A percentile compares a stretch with the other conserved stretches of the same genome.
Conservation (phyloP, 352 stramenopile genomes). For the Phytopythium litorale region DNA sequence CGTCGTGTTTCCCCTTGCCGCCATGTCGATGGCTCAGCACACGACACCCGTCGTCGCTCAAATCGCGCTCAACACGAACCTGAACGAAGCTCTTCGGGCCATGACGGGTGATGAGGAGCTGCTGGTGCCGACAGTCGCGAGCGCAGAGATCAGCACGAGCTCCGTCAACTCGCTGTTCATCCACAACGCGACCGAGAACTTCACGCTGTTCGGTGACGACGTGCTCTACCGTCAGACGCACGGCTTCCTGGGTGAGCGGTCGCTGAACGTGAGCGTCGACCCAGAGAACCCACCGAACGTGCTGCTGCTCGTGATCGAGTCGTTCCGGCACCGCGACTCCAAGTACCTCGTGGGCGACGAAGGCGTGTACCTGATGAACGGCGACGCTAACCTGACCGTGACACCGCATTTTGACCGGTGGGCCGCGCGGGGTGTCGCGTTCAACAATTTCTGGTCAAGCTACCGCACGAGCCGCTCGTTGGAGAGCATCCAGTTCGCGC, state of each 20-base stretch:
- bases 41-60: conserved; percentile 23
- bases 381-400: conserved; percentile 36
- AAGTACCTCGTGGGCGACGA: conserved; percentile 41
- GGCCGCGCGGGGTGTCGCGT: conserved; percentile 38
- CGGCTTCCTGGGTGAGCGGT: conserved; percentile 35
- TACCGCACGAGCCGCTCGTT: conserved; percentile 54
- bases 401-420: conserved; percentile 50
- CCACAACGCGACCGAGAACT: conserved; percentile 32
- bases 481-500: conserved; percentile 48
- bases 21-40: conserved; percentile 13
- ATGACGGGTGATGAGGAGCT: conserved; percentile 16
- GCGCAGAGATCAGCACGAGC: conserved; percentile 13
- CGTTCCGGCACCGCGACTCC: conserved; percentile 51
- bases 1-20: conserved; percentile 14
- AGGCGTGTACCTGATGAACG: conserved; percentile 7
- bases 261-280: conserved; percentile 38
- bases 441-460: conserved; percentile 61
- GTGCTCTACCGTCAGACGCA: conserved; percentile 38
- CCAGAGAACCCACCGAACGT: conserved; percentile 39
- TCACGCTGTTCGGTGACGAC: conserved; percentile 30
- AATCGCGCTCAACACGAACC: conserved; percentile 31
- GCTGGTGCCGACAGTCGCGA: conserved; percentile 8
- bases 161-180: conserved; percentile 21
- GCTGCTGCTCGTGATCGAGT: conserved; percentile 46
- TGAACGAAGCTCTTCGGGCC: conserved; percentile 36